phyloP scores from a whole-genome alignment of 2,329 filamentous ascomycete genomes.

The Sarocladium kiliense region DNA sequence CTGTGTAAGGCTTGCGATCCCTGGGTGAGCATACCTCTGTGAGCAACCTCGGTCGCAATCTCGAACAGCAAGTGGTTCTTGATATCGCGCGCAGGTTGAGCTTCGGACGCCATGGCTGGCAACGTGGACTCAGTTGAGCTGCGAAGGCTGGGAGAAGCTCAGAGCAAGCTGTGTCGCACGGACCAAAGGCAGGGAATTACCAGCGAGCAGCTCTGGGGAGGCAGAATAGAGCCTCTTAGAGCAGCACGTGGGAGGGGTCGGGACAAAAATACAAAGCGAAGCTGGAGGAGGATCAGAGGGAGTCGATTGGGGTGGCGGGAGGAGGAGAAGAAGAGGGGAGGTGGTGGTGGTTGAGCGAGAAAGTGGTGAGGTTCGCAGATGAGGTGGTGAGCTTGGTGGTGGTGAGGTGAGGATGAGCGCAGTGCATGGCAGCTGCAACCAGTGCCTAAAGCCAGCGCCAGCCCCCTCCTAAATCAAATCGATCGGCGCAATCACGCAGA shows the following conservation, averaged over 20 bases:
- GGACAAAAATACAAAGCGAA: slow-evolving; percentile 4
- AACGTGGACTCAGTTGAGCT: slow-evolving; percentile 10
- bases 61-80: slow-evolving; percentile 96
- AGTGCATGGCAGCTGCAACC: neutral
- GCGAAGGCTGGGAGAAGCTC: slow-evolving; percentile 9
- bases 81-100: slow-evolving; percentile 61
- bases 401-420: neutral
- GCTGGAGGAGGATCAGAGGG: neutral
- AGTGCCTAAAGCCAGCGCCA: neutral
- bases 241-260: slow-evolving; percentile 6
- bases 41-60: slow-evolving; percentile 93
- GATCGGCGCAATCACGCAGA: slow-evolving; percentile 9
- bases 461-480: slow-evolving; percentile 9
- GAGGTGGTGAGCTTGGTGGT: neutral
- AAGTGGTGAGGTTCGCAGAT: neutral
- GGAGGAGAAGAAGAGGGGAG: neutral
- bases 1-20: neutral
- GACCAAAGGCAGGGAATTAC: neutral
- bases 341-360: neutral
- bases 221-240: neutral
- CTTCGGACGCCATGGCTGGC: slow-evolving; percentile 41
- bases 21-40: slow-evolving; percentile 65
- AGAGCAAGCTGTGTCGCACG: slow-evolving; percentile 11
- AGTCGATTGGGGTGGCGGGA: neutral
- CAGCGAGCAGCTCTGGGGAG: neutral